A percentile compares a stretch with the other conserved stretches of the same genome.
phyloP scores from a whole-genome alignment of 139 green algal species.

The Haematococcus lacustris region DNA sequence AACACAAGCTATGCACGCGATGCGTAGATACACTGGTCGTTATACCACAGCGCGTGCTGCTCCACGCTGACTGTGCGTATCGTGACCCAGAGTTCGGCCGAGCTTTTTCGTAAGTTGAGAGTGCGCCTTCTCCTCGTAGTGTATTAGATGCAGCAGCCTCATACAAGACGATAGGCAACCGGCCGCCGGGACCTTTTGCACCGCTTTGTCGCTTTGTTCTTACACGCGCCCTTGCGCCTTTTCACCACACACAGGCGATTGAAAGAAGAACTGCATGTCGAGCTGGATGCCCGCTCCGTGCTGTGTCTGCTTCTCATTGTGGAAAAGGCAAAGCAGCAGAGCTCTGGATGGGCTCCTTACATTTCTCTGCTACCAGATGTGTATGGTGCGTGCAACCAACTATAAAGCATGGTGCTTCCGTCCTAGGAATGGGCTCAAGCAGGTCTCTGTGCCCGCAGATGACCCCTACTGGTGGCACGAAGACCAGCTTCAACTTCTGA shows the following conservation, averaged over 20 bases:
- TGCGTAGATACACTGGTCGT: too few species aligned
- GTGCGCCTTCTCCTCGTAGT: too few species aligned
- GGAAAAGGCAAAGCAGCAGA: slow-evolving; percentile 16
- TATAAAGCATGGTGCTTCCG: not conserved
- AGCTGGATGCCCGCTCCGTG: slow-evolving; percentile 21
- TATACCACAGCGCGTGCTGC: slow-evolving; percentile 24
- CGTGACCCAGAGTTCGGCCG: slow-evolving; percentile 10
- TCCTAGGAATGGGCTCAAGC: not conserved
- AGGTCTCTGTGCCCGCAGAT: slow-evolving; percentile 13
- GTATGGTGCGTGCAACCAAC: slow-evolving; percentile 23
- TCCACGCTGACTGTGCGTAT: slow-evolving; percentile 12
- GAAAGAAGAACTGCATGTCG: too few species aligned
- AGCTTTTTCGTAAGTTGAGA: too few species aligned
- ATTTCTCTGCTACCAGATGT: slow-evolving; percentile 28
- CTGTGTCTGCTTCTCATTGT: slow-evolving; percentile 44
- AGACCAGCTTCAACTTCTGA: slow-evolving; percentile 23
- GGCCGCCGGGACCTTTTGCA: too few species aligned
- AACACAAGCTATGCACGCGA: too few species aligned
- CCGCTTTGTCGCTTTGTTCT: too few species aligned
- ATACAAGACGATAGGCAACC: too few species aligned
- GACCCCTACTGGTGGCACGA: slow-evolving; percentile 37
- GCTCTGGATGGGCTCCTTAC: slow-evolving; percentile 34
- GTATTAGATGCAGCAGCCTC: too few species aligned
- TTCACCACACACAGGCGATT: too few species aligned
- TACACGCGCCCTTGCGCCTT: too few species aligned